These are phyloP conservation scores for Aristolochia fimbriata DNA, from an alignment of 164 flowering plant species.

Conservation along the genomic window DNA sequence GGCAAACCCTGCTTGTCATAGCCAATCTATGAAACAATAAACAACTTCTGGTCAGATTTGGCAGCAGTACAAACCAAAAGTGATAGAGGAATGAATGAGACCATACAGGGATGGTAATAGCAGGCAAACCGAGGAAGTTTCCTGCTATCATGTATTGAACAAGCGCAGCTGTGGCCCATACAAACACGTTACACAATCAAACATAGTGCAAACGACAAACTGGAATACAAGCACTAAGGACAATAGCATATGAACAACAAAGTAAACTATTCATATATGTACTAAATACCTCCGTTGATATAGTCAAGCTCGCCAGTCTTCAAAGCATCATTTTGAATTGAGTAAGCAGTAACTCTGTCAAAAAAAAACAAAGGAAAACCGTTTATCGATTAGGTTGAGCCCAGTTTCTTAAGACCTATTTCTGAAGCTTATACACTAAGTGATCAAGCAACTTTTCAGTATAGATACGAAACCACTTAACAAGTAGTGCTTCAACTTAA, in stretches of 20 bases:
- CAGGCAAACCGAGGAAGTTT: constrained; percentile 89
- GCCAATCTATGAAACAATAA: constrained; percentile 48
- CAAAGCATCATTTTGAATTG: constrained; percentile 46
- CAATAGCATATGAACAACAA: too few relatives aligned
- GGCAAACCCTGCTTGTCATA: constrained; percentile 79
- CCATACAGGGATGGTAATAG: constrained; percentile 73
- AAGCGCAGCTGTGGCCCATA: constrained; percentile 61
- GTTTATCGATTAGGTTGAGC: too few relatives aligned
- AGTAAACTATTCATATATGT: too few relatives aligned
- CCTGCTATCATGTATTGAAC: constrained; percentile 78
- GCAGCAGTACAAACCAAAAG: background rate
- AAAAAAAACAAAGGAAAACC: background rate
- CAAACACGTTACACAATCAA: too few relatives aligned
- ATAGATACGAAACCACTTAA: too few relatives aligned
- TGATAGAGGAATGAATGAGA: constrained; percentile 2
- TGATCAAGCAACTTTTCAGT: too few relatives aligned
- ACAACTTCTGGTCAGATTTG: background rate
- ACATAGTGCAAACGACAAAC: too few relatives aligned
- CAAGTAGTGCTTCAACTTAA: too few relatives aligned
- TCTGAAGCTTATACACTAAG: too few relatives aligned
- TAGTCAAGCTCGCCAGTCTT: constrained; percentile 89
- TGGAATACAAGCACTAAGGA: too few relatives aligned
- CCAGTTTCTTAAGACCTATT: too few relatives aligned
- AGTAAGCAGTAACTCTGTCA: constrained; percentile 80
- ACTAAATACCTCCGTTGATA: constrained; percentile 84